Percentiles rank a stretch among this genome's conserved stretches.
Evolutionary conservation across 1,139 yeast genomes (phyloP).

Genomic region (Yamadazyma jaroonii): DNA sequence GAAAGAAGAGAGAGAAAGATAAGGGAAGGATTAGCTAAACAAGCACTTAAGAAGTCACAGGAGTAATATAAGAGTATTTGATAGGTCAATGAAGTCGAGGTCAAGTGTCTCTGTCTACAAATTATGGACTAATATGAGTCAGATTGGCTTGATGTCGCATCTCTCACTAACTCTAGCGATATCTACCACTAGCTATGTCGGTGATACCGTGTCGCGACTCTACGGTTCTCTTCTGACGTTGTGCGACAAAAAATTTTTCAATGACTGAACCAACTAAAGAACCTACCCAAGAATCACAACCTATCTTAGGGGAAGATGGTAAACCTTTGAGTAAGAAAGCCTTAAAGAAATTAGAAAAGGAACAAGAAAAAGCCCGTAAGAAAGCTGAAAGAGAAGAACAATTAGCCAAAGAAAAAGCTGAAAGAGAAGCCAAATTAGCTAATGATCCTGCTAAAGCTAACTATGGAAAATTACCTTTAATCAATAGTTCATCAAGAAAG

Average conservation of each 20-base stretch:
- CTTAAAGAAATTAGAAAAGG: slow-evolving; percentile 89
- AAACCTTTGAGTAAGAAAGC: slow-evolving; percentile 95
- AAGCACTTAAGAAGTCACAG: slow-evolving; percentile 16
- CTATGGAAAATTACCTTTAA: slow-evolving; percentile 87
- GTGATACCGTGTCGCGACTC: no score
- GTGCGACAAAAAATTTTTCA: no score
- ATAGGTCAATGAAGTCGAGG: no score
- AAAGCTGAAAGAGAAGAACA: slow-evolving; percentile 92
- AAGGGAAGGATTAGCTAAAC: slow-evolving; percentile 56
- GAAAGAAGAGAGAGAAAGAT: slow-evolving; percentile 59
- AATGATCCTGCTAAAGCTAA: slow-evolving; percentile 82
- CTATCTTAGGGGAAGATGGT: slow-evolving; percentile 72
- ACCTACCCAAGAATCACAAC: background rate
- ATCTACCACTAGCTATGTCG: no score
- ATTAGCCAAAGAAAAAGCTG: slow-evolving; percentile 82
- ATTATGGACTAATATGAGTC: no score
- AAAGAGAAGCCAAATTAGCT: slow-evolving; percentile 66
- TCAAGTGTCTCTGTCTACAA: no score
- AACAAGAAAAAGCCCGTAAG: slow-evolving; percentile 86
- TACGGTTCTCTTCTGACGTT: no score
- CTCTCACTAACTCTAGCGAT: no score
- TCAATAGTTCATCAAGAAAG: slow-evolving; percentile 70
- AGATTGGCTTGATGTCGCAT: no score
- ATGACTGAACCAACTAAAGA: slow-evolving; percentile 6
- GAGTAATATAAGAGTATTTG: no score